Conservation (phyloP, 495 filamentous ascomycete species). For the Penicillium cosmopolitanum region DNA sequence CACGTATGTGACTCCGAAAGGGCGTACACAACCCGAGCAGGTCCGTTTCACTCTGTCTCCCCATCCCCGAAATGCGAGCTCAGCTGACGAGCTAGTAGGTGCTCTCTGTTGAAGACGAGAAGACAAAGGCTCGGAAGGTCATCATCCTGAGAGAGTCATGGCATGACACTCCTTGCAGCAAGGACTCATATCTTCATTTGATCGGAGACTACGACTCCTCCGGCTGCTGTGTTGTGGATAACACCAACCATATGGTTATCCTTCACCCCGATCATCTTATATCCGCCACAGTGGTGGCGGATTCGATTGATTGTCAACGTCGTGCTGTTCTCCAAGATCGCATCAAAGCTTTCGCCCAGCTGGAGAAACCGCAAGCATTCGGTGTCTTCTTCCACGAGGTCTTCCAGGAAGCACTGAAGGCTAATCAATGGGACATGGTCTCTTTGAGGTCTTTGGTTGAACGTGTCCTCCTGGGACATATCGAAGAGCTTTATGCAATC, state of each 20-base stretch:
- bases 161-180: constrained; percentile 74
- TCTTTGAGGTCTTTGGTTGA: constrained; percentile 68
- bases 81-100: constrained; percentile 57
- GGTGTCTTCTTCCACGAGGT: constrained; percentile 92
- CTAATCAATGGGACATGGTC: constrained; percentile 75
- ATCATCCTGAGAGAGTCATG: constrained; percentile 84
- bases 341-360: constrained; percentile 81
- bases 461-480: constrained; percentile 65
- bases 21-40: constrained; percentile 69
- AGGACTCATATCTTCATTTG: constrained; percentile 78
- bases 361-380: constrained; percentile 79
- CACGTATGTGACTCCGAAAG: constrained; percentile 64
- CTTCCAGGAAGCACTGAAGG: constrained; percentile 86
- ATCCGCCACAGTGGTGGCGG: constrained; percentile 89
- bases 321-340: constrained; percentile 92
- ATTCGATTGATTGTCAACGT: constrained; percentile 86
- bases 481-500: constrained; percentile 86
- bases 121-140: constrained; percentile 61
- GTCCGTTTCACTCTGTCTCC: constrained; percentile 42
- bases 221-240: constrained; percentile 74
- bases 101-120: constrained; percentile 75
- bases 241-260: constrained; percentile 81
- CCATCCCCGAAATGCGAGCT: background rate
- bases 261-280: constrained; percentile 95
- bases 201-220: constrained; percentile 74